Conservation (phyloP, 2,329 filamentous ascomycete genomes). For the Arthrobotrys sphaeroides region DNA sequence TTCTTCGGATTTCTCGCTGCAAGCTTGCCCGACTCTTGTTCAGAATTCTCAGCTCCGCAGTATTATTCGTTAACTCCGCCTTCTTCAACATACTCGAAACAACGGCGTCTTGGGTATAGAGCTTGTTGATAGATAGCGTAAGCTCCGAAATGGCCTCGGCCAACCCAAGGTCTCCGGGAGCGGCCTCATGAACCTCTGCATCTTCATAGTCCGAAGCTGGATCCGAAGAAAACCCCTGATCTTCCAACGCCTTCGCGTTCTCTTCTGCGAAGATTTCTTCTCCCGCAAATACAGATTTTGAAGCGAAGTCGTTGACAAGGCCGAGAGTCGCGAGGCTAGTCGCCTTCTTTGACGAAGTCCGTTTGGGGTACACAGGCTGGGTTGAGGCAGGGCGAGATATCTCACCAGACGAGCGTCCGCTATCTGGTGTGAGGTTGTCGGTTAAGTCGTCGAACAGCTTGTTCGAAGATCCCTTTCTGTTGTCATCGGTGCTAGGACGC, state of each 20-base stretch:
- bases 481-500: constrained; percentile 72
- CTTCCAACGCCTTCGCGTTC: constrained; percentile 79
- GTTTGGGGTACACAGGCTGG: constrained; percentile 58
- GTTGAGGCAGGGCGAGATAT: constrained; percentile 42
- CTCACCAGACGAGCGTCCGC: constrained; percentile 50
- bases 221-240: constrained; percentile 64
- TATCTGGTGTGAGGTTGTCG: constrained; percentile 34
- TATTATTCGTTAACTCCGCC: constrained; percentile 96
- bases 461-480: constrained; percentile 28
- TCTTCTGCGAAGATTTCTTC: constrained; percentile 94
- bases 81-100: constrained; percentile 91
- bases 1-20: constrained; percentile 88
- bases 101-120: constrained; percentile 86
- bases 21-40: constrained; percentile 93
- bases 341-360: constrained; percentile 60
- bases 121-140: constrained; percentile 88
- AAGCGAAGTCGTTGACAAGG: constrained; percentile 84
- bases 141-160: constrained; percentile 90
- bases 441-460: constrained; percentile 57
- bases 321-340: constrained; percentile 91
- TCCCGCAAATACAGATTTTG: constrained; percentile 90
- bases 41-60: constrained; percentile 87
- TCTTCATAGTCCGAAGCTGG: constrained; percentile 68
- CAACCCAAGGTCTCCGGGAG: constrained; percentile 89
- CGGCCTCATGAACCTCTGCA: constrained; percentile 91